phyloP scores from a whole-genome alignment of 2,329 filamentous ascomycete species.

The Colletotrichum shisoi region DNA sequence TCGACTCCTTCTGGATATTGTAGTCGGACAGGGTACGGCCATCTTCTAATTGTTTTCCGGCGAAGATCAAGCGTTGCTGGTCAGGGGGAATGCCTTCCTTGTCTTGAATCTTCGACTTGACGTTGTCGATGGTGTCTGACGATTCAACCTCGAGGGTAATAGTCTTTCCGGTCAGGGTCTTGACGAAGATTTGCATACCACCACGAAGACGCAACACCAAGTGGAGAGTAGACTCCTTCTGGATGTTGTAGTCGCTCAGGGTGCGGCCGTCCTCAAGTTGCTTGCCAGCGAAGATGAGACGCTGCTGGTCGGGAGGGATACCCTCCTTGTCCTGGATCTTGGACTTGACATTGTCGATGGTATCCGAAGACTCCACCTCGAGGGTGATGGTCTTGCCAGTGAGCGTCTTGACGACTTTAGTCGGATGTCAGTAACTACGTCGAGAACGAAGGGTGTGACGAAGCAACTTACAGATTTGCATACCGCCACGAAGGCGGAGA shows the following conservation, averaged over 20 bases:
- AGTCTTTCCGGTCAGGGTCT: slow-evolving; percentile 90
- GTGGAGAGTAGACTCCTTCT: slow-evolving; percentile 89
- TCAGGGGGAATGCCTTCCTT: slow-evolving; percentile 95
- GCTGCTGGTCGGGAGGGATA: slow-evolving; percentile 95
- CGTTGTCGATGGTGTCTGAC: slow-evolving; percentile 91
- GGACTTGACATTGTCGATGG: slow-evolving; percentile 94
- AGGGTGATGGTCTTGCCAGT: slow-evolving; percentile 95
- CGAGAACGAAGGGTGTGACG: neutral
- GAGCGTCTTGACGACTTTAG: slow-evolving; percentile 75
- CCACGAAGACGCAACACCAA: slow-evolving; percentile 86
- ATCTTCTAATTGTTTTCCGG: slow-evolving; percentile 92
- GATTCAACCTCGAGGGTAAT: slow-evolving; percentile 92
- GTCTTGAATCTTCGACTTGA: slow-evolving; percentile 92
- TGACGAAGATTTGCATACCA: slow-evolving; percentile 90
- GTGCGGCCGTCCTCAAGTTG: slow-evolving; percentile 95
- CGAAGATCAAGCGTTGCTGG: slow-evolving; percentile 92
- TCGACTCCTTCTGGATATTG: slow-evolving; percentile 95
- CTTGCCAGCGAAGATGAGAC: slow-evolving; percentile 94
- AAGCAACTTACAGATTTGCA: slow-evolving; percentile 68
- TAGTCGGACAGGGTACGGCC: slow-evolving; percentile 91
- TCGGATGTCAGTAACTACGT: slow-evolving; percentile 37
- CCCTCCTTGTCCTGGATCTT: slow-evolving; percentile 99
- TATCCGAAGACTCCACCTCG: slow-evolving; percentile 87
- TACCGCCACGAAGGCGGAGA: slow-evolving; percentile 72
- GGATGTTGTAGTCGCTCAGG: slow-evolving; percentile 91